phyloP scores from a whole-genome alignment of 2,329 filamentous ascomycete genomes.

The Knufia fluminis region DNA sequence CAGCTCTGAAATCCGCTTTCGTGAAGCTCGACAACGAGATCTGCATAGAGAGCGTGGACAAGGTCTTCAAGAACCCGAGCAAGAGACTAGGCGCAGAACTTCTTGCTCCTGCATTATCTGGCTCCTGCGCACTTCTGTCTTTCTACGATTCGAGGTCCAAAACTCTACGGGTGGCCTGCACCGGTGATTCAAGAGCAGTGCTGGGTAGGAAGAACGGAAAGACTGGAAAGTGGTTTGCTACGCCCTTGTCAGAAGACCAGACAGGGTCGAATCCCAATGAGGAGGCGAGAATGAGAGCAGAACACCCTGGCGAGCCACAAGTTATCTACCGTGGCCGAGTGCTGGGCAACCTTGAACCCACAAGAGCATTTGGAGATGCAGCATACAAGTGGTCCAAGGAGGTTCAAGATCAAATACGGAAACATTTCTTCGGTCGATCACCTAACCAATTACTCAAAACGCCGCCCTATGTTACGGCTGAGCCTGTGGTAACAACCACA shows the following conservation, averaged over 20 bases:
- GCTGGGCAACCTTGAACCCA: slow-evolving; percentile 83
- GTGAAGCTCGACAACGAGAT: slow-evolving; percentile 86
- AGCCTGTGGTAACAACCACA: slow-evolving; percentile 88
- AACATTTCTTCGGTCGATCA: slow-evolving; percentile 76
- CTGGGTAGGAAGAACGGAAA: slow-evolving; percentile 63
- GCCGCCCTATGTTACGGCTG: slow-evolving; percentile 93
- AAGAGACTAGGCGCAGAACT: slow-evolving; percentile 87
- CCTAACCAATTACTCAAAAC: slow-evolving; percentile 72
- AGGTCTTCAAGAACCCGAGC: slow-evolving; percentile 78
- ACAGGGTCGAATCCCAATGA: slow-evolving; percentile 84
- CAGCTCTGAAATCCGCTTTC: slow-evolving; percentile 88
- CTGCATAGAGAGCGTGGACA: slow-evolving; percentile 82
- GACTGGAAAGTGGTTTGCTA: slow-evolving; percentile 88
- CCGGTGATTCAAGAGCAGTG: slow-evolving; percentile 91
- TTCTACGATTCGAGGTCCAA: slow-evolving; percentile 90
- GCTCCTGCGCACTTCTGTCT: slow-evolving; percentile 91
- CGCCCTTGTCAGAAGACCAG: slow-evolving; percentile 81
- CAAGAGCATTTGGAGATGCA: slow-evolving; percentile 89
- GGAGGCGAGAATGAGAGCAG: slow-evolving; percentile 67
- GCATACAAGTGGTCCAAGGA: slow-evolving; percentile 93
- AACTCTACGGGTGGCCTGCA: slow-evolving; percentile 85
- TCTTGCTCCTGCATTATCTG: slow-evolving; percentile 83
- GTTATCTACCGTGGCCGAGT: slow-evolving; percentile 86
- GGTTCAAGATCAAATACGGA: slow-evolving; percentile 70
- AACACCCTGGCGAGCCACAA: slow-evolving; percentile 74